Evolutionary conservation across 805 yeast genomes (phyloP).

Genomic region (Hanseniaspora thailandica): DNA sequence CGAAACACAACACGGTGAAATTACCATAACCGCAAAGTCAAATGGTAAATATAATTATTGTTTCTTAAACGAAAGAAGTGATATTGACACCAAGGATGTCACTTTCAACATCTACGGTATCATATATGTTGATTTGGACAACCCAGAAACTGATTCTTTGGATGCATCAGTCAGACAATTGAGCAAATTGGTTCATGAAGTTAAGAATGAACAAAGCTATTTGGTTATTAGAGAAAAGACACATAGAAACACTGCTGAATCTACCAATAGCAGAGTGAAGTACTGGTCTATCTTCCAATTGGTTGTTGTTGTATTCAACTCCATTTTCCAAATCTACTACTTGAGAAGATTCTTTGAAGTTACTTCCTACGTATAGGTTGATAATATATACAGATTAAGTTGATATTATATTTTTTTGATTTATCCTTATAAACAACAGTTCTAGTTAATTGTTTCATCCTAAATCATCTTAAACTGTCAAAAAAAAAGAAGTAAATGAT

Average conservation of each 20-base stretch:
- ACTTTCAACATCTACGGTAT: conserved; percentile 93
- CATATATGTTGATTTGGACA: conserved; percentile 68
- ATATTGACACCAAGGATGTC: conserved; percentile 70
- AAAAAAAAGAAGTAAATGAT: too few species aligned
- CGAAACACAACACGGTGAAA: conserved; percentile 71
- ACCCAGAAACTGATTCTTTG: conserved; percentile 62
- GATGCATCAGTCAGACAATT: conserved; percentile 74
- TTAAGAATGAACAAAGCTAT: conserved; percentile 82
- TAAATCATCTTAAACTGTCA: too few species aligned
- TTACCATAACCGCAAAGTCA: conserved; percentile 49
- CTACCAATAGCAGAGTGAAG: conserved; percentile 90
- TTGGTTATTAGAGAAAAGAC: conserved; percentile 92
- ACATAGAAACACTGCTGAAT: conserved; percentile 96
- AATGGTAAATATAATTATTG: conserved; percentile 77
- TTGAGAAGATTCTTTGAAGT: conserved; percentile 93
- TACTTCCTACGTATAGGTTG: conserved; percentile 59
- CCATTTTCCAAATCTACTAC: conserved; percentile 86
- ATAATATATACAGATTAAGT: too few species aligned
- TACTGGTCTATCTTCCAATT: conserved; percentile 96
- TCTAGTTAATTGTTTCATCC: too few species aligned
- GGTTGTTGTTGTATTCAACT: conserved; percentile 70
- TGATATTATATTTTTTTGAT: too few species aligned
- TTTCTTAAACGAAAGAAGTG: conserved; percentile 74
- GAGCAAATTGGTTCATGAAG: conserved; percentile 65
- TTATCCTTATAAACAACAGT: too few species aligned